phyloP scores from a whole-genome alignment of 164 flowering plant genomes.

The Tinospora cordifolia region DNA sequence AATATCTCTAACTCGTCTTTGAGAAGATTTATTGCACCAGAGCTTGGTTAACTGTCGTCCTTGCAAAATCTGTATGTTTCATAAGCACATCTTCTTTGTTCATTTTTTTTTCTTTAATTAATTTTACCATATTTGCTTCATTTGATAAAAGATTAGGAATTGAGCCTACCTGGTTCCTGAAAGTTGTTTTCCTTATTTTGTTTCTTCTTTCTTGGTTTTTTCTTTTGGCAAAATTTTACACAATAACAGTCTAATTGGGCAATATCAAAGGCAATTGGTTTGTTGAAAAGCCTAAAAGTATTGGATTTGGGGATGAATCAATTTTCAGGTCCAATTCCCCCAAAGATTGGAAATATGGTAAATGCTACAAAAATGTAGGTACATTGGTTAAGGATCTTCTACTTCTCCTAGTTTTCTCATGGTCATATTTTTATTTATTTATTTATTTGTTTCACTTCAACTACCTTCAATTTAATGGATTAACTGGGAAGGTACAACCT shows the following conservation, averaged over 20 bases:
- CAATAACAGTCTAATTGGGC: constrained; percentile 64
- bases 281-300: constrained; percentile 49
- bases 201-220: constrained; percentile 16
- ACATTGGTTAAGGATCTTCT: neutral
- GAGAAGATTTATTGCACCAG: constrained; percentile 68
- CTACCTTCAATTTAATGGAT: constrained; percentile 73
- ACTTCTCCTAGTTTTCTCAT: neutral
- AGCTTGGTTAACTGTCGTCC: constrained; percentile 49
- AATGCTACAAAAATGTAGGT: constrained; percentile 50
- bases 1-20: constrained; percentile 18
- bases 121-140: neutral
- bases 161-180: neutral
- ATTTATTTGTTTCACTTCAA: constrained; percentile 27
- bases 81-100: neutral
- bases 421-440: neutral
- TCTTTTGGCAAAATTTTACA: constrained; percentile 53
- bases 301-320: constrained; percentile 84
- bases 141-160: neutral
- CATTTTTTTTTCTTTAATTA: neutral
- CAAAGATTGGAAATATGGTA: constrained; percentile 55
- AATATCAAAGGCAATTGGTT: constrained; percentile 71
- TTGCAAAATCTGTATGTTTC: constrained; percentile 68
- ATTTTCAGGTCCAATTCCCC: constrained; percentile 76
- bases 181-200: neutral
- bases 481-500: constrained; percentile 61